Percentiles rank a stretch among this genome's conserved stretches.
Evolutionary conservation across 2,329 filamentous ascomycete genomes (phyloP).

Genomic region (Grosmannia clavigera): DNA sequence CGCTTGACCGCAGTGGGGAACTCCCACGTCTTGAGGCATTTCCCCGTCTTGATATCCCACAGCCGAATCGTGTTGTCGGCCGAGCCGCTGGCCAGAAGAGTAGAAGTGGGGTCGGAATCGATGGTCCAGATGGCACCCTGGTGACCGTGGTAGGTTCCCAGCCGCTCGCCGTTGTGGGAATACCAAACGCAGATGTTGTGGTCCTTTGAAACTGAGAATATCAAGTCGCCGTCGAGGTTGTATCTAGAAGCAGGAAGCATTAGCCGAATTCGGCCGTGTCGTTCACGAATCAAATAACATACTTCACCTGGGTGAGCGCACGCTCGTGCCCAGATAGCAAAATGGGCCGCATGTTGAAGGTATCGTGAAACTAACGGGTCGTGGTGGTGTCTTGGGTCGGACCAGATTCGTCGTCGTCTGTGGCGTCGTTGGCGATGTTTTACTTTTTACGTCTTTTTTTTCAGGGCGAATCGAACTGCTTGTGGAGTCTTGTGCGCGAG

Average conservation of each 20-base stretch:
- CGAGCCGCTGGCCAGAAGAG: slow-evolving; percentile 85
- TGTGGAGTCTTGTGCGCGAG: slow-evolving; percentile 6
- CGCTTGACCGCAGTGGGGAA: slow-evolving; percentile 95
- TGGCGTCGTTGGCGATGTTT: slow-evolving; percentile 2
- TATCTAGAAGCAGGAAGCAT: slow-evolving; percentile 39
- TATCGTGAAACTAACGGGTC: neutral
- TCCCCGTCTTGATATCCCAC: slow-evolving; percentile 91
- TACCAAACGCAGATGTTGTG: slow-evolving; percentile 87
- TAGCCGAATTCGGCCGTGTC: neutral
- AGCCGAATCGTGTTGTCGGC: slow-evolving; percentile 97
- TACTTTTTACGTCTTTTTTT: neutral
- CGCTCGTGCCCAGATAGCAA: slow-evolving; percentile 93
- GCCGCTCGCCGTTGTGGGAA: slow-evolving; percentile 92
- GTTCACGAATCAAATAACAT: neutral
- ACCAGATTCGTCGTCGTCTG: neutral
- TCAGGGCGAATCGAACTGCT: neutral
- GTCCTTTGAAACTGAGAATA: slow-evolving; percentile 18
- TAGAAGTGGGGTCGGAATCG: slow-evolving; percentile 85
- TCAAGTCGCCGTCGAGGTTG: slow-evolving; percentile 79
- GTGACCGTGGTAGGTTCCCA: slow-evolving; percentile 94
- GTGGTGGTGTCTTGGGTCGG: neutral
- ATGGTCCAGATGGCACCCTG: slow-evolving; percentile 98
- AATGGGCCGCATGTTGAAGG: slow-evolving; percentile 78
- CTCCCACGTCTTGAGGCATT: slow-evolving; percentile 93
- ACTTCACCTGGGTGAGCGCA: slow-evolving; percentile 75